phyloP scores from a whole-genome alignment of 257 asterid genomes.

The Solanum dulcamara region DNA sequence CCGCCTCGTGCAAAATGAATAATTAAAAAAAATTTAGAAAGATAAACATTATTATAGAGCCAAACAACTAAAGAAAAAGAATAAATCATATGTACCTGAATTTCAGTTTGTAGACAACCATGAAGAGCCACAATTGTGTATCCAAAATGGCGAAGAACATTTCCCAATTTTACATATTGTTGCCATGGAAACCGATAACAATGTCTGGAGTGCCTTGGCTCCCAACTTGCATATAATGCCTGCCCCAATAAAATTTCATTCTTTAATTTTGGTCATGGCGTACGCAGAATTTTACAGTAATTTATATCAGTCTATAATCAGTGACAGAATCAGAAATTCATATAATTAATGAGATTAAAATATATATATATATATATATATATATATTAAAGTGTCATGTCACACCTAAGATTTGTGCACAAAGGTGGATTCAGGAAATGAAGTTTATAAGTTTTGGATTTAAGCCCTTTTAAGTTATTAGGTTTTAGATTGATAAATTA shows the following conservation, averaged over 20 bases:
- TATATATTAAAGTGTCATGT: too few species aligned
- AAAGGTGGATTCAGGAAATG: background rate
- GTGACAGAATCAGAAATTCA: background rate
- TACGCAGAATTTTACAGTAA: background rate
- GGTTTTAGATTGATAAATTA: background rate
- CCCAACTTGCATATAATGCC: slow-evolving; percentile 98
- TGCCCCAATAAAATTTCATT: background rate
- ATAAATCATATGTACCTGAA: slow-evolving; percentile 40
- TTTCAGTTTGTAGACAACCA: slow-evolving; percentile 85
- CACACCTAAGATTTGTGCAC: too few species aligned
- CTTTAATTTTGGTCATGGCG: background rate
- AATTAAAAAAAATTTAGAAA: background rate
- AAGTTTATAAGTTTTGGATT: background rate
- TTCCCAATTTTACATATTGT: slow-evolving; percentile 78
- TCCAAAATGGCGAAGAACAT: slow-evolving; percentile 85
- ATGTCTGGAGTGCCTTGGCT: slow-evolving; percentile 82
- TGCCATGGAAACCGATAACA: slow-evolving; percentile 76
- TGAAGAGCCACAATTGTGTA: slow-evolving; percentile 87
- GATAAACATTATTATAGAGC: background rate
- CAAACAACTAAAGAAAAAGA: background rate
- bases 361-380: too few species aligned
- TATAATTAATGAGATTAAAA: too few species aligned
- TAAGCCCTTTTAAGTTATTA: background rate
- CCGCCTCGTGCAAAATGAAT: background rate
- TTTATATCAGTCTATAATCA: background rate